Conservation (phyloP, 306 rosid species). For the Quercus berberidifolia region DNA sequence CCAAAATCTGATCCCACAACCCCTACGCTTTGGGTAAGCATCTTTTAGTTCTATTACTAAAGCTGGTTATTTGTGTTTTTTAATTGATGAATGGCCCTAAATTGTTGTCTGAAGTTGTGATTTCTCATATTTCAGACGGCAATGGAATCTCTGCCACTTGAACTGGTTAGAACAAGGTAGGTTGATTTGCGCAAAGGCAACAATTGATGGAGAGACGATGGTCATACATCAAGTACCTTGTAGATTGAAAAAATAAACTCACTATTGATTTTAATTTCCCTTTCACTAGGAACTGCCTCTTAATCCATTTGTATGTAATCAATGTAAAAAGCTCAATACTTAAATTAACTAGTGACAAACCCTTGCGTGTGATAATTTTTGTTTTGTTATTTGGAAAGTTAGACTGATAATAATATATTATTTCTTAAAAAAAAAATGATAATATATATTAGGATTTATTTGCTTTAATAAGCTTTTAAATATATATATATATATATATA, state of each 20-base stretch:
- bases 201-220: background rate
- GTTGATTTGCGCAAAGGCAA: conserved; percentile 11
- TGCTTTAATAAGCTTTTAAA: too few relatives aligned
- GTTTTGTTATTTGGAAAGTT: too few relatives aligned
- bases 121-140: conserved; percentile 56
- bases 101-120: background rate
- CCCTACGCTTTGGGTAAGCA: conserved; percentile 86
- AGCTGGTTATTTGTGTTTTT: background rate
- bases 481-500: too few relatives aligned
- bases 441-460: too few relatives aligned
- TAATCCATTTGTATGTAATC: background rate
- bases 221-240: background rate
- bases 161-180: conserved; percentile 61
- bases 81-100: conserved; percentile 12
- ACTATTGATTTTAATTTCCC: background rate
- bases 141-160: conserved; percentile 81
- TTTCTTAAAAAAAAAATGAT: too few relatives aligned
- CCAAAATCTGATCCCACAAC: conserved; percentile 69
- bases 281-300: background rate
- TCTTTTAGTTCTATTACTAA: background rate
- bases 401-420: too few relatives aligned
- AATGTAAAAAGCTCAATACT: background rate
- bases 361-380: too few relatives aligned
- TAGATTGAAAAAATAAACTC: background rate
- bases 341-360: background rate